Evolutionary conservation across 192 early-diverging fungal genomes (phyloP), one percentile per base, ranked within the genome.

Genomic region (Rhizoclosmatium globosum): DNA sequence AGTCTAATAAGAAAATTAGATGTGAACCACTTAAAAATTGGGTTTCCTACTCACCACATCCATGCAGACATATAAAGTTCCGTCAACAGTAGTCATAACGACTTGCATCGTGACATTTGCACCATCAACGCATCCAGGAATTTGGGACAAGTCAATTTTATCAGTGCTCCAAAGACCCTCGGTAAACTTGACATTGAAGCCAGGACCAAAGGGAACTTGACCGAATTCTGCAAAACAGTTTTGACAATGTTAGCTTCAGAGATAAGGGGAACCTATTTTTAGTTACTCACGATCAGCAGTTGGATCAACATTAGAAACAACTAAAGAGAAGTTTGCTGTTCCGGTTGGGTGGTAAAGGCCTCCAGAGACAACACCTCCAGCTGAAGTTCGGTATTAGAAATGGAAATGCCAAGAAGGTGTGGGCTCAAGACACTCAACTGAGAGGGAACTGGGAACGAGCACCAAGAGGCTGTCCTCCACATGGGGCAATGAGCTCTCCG

Each of bases 21-120:
- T 15, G n/a, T 17, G n/a, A 57, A 57, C 13, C 13, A 21, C 56
- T 17, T 15, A 15, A 21, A 57, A 57, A 21, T 21, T 57, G 56
- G n/a, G 56, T 57, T 57, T 57, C 56, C 15, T 15, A 21, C 13
- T 17, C 56, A 31, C 31, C 31, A 74, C 60, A 74, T 74, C 73
- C 9, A 45, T 45, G 60, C 73, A 74, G 77, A 87, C 85, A 67
- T 89, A 89, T 2, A 91, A 81, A 60, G 68, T 68, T 3, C 80
- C 82, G 64, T 91, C 88, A 21, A 86, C 87, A 19, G 82, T 87
- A 61, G 81, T 86, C 72, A 84, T 87, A 4, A 87, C 60, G 50
- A 88, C 64, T 71, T 91, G 89, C n/a, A 91, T 78, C 48, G 87
- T 88, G 23, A 85, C 89, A 66, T 84, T 85, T 50, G 79, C 65